Conservation (phyloP, 2,329 filamentous ascomycete genomes). For the Aphanocladium album region DNA sequence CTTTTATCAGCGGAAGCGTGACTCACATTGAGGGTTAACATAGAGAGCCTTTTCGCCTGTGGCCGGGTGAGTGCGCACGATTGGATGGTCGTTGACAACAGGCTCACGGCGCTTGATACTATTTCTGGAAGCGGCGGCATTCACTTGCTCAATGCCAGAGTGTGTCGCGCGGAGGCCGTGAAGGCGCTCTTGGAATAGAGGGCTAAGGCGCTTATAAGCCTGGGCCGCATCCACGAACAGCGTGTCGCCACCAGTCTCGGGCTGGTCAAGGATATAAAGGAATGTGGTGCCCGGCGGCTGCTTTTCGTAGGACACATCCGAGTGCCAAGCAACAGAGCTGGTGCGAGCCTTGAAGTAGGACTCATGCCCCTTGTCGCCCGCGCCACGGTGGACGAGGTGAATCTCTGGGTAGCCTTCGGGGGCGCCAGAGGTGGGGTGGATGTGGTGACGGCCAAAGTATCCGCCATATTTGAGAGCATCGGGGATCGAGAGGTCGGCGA, state of each 20-base stretch:
- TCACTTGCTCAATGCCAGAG: slow-evolving; percentile 70
- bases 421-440: slow-evolving; percentile 66
- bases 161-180: slow-evolving; percentile 73
- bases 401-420: slow-evolving; percentile 62
- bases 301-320: slow-evolving; percentile 74
- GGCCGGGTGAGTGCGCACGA: slow-evolving; percentile 69
- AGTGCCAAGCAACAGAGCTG: slow-evolving; percentile 76
- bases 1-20: not conserved
- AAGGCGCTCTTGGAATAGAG: slow-evolving; percentile 67
- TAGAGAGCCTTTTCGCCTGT: slow-evolving; percentile 76
- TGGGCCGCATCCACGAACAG: slow-evolving; percentile 69
- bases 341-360: slow-evolving; percentile 62
- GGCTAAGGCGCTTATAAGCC: slow-evolving; percentile 71
- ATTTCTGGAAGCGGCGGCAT: slow-evolving; percentile 54
- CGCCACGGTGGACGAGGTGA: slow-evolving; percentile 63
- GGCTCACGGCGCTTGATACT: slow-evolving; percentile 69
- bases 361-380: slow-evolving; percentile 34
- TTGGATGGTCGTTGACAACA: slow-evolving; percentile 63
- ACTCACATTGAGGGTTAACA: slow-evolving; percentile 70
- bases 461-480: slow-evolving; percentile 58
- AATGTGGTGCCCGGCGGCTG: slow-evolving; percentile 83
- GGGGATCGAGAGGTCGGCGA: slow-evolving; percentile 55
- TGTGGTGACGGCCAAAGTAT: slow-evolving; percentile 67
- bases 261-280: slow-evolving; percentile 72
- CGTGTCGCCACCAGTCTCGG: slow-evolving; percentile 70